These are phyloP conservation scores for Globisporangium cederbergense DNA, from an alignment of 352 stramenopile genomes.

Conservation along the genomic window DNA sequence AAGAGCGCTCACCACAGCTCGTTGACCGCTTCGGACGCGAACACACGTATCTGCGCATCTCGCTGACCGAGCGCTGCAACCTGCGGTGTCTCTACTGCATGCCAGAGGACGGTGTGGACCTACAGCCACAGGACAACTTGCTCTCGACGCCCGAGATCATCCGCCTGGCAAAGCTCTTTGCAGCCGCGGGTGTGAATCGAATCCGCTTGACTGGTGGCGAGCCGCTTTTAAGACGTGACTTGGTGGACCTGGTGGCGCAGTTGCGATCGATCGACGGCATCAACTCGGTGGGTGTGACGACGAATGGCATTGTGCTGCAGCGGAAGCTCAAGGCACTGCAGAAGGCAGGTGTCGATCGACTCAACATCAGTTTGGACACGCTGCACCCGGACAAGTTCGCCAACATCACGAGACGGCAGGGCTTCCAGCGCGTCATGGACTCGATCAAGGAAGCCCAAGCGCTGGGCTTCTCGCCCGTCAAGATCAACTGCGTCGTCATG, in stretches of 20 bases:
- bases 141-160: conserved; percentile 92
- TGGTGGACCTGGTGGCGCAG: conserved; percentile 47
- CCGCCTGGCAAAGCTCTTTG: conserved; percentile 87
- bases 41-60: conserved; percentile 96
- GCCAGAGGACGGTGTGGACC: conserved; percentile 90
- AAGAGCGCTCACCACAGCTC: conserved; percentile 22
- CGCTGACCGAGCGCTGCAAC: conserved; percentile 95
- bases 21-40: conserved; percentile 87
- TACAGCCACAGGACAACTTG: conserved; percentile 76
- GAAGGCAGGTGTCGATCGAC: conserved; percentile 77
- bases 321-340: conserved; percentile 80
- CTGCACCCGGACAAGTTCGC: conserved; percentile 90
- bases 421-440: conserved; percentile 81
- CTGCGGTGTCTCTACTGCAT: conserved; percentile 97
- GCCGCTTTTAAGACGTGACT: conserved; percentile 55
- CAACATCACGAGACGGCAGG: conserved; percentile 91
- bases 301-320: conserved; percentile 94
- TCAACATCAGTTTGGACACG: conserved; percentile 97
- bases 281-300: conserved; percentile 91
- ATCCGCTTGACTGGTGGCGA: conserved; percentile 96
- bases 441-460: conserved; percentile 71
- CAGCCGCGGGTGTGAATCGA: conserved; percentile 88
- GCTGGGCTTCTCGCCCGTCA: conserved; percentile 70
- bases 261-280: conserved; percentile 68
- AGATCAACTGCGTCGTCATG: conserved; percentile 98